Base-by-base conservation (phyloP, 1,284 basidiomycete genomes). In the Meira nashicola region DNA sequence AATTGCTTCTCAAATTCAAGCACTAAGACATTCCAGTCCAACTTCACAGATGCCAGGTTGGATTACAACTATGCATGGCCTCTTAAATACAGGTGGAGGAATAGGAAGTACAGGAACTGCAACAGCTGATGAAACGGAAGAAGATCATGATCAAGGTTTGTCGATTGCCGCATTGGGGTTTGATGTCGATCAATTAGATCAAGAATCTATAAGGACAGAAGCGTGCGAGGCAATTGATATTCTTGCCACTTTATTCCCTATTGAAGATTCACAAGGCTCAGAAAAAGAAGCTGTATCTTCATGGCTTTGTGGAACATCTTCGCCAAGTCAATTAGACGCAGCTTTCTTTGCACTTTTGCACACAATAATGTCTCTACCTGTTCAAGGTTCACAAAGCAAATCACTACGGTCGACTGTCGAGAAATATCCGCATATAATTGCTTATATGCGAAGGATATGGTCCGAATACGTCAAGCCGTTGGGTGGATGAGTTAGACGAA, bases 341-440 rank as follows among this genome's bases (percentile, higher is more conserved):
- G 21, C 67, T 39, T 59, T 64, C 8, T 70, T 71, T 54, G 62
- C 67, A 49, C 51, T 64, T 37, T 52, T 71, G 7, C 67, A 71
- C 57, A 71, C 67, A 1, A 40, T 67, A 1, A 48, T 71, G 10
- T 66, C 70, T 8, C 55, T 71, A 3, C 61, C 70, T 14, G 66
- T 64, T 38, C 5, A 68, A 63, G 8, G 28, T 33, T 33, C 28
- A 8, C 10, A 62, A 25, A 25, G 8, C 43, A 17, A 17, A 25
- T 4, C 17, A 25, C 43, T 44, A 25, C 43, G 43, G 43, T 17
- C 43, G 17, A 25, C 43, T 2, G 43, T 44, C 9, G 17, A 17
- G 17, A 25, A 44, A 25, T 17, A 44, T 17, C 43, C 43, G 8
- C 17, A 17, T 17, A 4, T 44, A 8, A 9, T 25, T 3, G 23